Percentiles rank a stretch among this genome's conserved stretches.
phyloP scores from a whole-genome alignment of 768 basidiomycete species.

The Kwoniella mangroviensis region DNA sequence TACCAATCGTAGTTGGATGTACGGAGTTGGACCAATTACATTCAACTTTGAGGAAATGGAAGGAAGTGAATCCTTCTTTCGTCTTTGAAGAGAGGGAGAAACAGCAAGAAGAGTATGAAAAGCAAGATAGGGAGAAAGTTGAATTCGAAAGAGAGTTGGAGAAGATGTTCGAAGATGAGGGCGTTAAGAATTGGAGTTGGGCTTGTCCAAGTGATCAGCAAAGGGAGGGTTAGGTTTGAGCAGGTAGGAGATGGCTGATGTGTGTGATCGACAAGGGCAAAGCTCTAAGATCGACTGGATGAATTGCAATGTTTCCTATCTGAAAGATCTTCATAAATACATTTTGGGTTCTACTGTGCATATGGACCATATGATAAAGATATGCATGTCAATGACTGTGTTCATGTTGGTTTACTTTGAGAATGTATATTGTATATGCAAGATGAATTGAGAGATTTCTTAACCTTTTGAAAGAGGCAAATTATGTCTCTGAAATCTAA shows the following conservation, averaged over 20 bases:
- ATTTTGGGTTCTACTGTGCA: not conserved
- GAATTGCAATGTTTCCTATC: too few species aligned
- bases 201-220: slow-evolving; percentile 34
- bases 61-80: not conserved
- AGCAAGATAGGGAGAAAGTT: slow-evolving; percentile 23
- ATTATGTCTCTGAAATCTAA: too few species aligned
- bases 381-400: not conserved
- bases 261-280: too few species aligned
- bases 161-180: slow-evolving; percentile 35
- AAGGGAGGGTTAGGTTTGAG: slow-evolving; percentile 2
- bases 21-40: slow-evolving; percentile 53
- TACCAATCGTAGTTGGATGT: slow-evolving; percentile 56
- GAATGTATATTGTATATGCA: not conserved
- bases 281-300: too few species aligned
- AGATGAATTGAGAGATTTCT: not conserved
- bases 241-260: too few species aligned
- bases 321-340: too few species aligned
- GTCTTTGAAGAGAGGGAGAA: slow-evolving; percentile 6
- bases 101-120: not conserved
- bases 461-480: too few species aligned
- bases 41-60: slow-evolving; percentile 32
- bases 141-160: slow-evolving; percentile 29
- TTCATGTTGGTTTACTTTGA: not conserved
- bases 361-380: not conserved
- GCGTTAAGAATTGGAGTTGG: slow-evolving; percentile 51